Base-by-base conservation (phyloP, 2,329 filamentous ascomycete species). In the Xylariaceae sp. region DNA sequence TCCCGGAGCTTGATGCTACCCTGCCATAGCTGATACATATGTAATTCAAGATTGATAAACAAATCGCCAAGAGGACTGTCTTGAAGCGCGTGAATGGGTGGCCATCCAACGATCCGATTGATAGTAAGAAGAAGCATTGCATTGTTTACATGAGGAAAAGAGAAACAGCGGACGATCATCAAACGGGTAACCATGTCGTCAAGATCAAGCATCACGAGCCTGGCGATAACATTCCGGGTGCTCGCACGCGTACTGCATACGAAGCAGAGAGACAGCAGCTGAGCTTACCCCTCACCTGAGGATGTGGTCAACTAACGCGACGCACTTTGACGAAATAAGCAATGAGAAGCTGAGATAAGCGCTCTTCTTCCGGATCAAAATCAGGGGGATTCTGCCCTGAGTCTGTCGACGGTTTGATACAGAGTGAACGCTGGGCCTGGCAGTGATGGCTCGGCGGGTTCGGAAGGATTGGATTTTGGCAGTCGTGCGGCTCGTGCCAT, bases 311-410 rank as follows among this genome's bases (percentile, higher is more conserved):
- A 50, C 51, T 47, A 52, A 40, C 26, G 46, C 26, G 34, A 55
- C n/a, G 51, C 57, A 50, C 46, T 37, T 50, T 27, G 52, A 57
- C 52, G 26, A 44, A 55, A 51, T 32, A 9, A 51, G 55, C 34
- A 53, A 51, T 53, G 27, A 30, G n/a, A 39, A 47, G 43, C 55
- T 58, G 51, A 57, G 52, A 52, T 60, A 55, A 57, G 57, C 57
- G 19, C 54, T 32, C 50, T 11, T 43, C 46, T 27, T 51, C 12
- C 44, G 19, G 44, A 41, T 47, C 31, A 45, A 46, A n/a, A n/a
- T 51, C 26, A 11, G 39, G 29, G 31, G 31, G 46, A 30, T 45
- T 30, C 26, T n/a, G 9, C 6, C 6, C 32, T 9, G 32, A 35
- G 32, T 35, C 32, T 35, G 9, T 35, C 9, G 32, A 35, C 19